A percentile compares a stretch with the other conserved stretches of the same genome.
Evolutionary conservation across 805 yeast species (phyloP).

Genomic region (Trichomonascus vanleenenianus): DNA sequence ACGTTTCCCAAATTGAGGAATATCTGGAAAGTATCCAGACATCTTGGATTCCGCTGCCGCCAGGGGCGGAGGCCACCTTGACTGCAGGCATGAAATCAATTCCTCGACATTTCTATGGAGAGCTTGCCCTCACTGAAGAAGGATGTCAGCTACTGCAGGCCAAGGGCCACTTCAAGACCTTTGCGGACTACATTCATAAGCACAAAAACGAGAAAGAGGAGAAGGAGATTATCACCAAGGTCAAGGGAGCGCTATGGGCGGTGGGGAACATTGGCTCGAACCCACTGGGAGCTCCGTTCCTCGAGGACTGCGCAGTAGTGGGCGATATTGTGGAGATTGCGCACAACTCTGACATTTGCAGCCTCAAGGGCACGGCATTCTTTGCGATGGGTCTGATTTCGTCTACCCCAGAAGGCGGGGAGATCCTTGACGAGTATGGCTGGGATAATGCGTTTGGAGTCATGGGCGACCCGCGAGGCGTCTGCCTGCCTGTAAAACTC

Average conservation of each 20-base stretch:
- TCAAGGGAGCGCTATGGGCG: conserved; percentile 82
- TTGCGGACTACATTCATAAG: conserved; percentile 25
- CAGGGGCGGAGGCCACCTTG: not conserved
- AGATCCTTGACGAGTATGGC: conserved; percentile 69
- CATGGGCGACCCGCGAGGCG: conserved; percentile 34
- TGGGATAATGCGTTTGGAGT: conserved; percentile 54
- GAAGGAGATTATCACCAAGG: conserved; percentile 33
- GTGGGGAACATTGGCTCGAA: conserved; percentile 77
- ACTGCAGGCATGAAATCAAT: not conserved
- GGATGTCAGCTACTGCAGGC: conserved; percentile 59
- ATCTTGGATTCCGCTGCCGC: conserved; percentile 9
- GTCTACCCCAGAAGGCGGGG: conserved; percentile 69
- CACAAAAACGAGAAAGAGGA: conserved; percentile 23
- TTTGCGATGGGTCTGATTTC: conserved; percentile 70
- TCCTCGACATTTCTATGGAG: conserved; percentile 73
- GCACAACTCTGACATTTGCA: conserved; percentile 41
- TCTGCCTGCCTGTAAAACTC: conserved; percentile 34
- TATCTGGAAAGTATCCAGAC: conserved; percentile 21
- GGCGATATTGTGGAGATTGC: conserved; percentile 48
- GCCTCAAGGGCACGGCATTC: conserved; percentile 68
- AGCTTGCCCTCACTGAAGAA: conserved; percentile 69
- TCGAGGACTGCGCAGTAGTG: conserved; percentile 46
- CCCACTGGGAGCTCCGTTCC: conserved; percentile 53
- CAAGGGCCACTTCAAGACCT: conserved; percentile 32
- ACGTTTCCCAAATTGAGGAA: conserved; percentile 28